Evolutionary conservation across 768 basidiomycete genomes (phyloP).

Genomic region (Hericium rajendrae): DNA sequence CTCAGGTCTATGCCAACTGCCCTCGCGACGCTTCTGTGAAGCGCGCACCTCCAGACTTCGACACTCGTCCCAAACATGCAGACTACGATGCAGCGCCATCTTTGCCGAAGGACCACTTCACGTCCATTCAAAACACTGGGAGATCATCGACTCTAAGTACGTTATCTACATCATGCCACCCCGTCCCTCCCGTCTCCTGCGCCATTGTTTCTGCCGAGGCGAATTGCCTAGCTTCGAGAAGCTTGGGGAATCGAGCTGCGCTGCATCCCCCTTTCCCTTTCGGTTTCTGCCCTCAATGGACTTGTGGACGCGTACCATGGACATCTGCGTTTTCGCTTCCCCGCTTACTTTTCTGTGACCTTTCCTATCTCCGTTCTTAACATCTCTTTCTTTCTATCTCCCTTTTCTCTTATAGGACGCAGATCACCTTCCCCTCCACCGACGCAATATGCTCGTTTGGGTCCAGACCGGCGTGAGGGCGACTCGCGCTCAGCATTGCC

Average conservation of each 20-base stretch:
- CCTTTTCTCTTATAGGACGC: slow-evolving; percentile 16
- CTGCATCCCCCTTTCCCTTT: background rate
- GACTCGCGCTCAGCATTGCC: slow-evolving; percentile 2
- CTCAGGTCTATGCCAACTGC: background rate
- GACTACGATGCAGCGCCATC: slow-evolving; percentile 4
- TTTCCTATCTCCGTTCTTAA: slow-evolving; percentile 4
- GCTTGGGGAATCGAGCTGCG: slow-evolving; percentile 15
- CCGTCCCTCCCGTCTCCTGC: slow-evolving; percentile 4
- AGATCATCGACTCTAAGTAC: slow-evolving; percentile 17
- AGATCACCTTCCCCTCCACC: slow-evolving; percentile 13
- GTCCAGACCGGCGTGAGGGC: slow-evolving; percentile 6
- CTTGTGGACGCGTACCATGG: slow-evolving; percentile 13
- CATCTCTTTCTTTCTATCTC: no score
- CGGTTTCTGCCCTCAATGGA: slow-evolving; percentile 10
- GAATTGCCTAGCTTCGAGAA: slow-evolving; percentile 12
- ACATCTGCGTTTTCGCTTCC: slow-evolving; percentile 14
- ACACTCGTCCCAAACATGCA: background rate
- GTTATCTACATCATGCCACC: slow-evolving; percentile 16
- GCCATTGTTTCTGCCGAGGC: slow-evolving; percentile 7
- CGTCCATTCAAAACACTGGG: slow-evolving; percentile 10
- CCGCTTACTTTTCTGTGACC: slow-evolving; percentile 12
- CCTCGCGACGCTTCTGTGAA: background rate
- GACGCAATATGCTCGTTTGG: slow-evolving; percentile 6
- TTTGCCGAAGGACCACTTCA: slow-evolving; percentile 5
- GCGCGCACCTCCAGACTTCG: background rate